Percentiles rank a stretch among this genome's conserved stretches.
Conservation (phyloP, 148 eudicot genomes). For the Arbutus unedo region DNA sequence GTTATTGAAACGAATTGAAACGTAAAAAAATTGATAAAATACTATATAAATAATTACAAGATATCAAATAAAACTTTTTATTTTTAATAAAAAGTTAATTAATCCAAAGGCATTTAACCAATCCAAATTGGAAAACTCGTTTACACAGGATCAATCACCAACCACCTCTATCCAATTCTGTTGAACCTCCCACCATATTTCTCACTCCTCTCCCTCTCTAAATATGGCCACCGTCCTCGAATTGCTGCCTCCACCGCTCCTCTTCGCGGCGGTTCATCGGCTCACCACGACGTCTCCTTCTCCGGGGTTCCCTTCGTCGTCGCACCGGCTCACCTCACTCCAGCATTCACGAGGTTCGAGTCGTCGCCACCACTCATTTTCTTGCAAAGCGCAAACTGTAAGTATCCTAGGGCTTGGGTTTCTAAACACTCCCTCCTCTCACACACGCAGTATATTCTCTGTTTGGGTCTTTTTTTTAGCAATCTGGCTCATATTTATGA, state of each 20-base stretch:
- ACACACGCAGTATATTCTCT: background rate
- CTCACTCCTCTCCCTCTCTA: constrained; percentile 2
- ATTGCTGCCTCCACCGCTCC: constrained; percentile 1
- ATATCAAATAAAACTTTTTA: no score
- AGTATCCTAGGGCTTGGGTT: background rate
- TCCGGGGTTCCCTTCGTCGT: background rate
- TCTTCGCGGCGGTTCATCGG: background rate
- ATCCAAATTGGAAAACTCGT: background rate
- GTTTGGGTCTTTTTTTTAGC: no score
- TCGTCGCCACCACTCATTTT: background rate
- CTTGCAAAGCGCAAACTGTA: constrained; percentile 15
- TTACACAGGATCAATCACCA: background rate
- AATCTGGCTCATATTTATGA: no score
- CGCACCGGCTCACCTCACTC: background rate
- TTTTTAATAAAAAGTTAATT: no score
- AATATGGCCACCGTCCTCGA: constrained; percentile 16
- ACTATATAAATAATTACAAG: no score
- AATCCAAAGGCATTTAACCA: no score
- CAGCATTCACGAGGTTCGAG: background rate
- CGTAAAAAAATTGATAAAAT: no score
- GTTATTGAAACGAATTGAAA: no score
- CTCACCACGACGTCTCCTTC: background rate
- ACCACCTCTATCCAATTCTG: constrained; percentile 6
- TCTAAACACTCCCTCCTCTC: background rate
- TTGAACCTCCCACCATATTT: background rate